phyloP scores from a whole-genome alignment of 2,329 filamentous ascomycete species.

The Sarocladium kiliense region DNA sequence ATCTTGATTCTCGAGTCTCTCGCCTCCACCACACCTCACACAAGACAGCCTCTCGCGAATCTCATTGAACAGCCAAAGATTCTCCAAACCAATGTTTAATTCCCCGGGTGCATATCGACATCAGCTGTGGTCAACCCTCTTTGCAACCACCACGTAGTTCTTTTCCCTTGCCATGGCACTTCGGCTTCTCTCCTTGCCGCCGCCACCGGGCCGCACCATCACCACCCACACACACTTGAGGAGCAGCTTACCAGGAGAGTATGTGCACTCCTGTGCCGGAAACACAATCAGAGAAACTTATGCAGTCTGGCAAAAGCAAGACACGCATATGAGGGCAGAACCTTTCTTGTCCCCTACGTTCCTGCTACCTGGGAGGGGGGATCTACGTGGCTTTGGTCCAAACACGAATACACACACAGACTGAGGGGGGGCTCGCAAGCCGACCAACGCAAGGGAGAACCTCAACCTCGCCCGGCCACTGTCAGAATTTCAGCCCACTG shows the following conservation, averaged over 20 bases:
- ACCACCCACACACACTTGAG: neutral
- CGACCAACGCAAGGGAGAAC: conserved; percentile 2
- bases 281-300: neutral
- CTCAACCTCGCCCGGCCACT: neutral
- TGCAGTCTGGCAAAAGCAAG: conserved; percentile 5
- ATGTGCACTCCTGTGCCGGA: neutral
- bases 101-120: conserved; percentile 8
- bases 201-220: conserved; percentile 3
- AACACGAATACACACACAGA: neutral
- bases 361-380: neutral
- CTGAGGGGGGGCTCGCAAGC: no score
- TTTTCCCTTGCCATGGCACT: no score
- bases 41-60: neutral
- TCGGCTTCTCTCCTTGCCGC: neutral
- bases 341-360: neutral
- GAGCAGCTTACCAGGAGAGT: neutral
- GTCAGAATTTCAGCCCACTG: neutral
- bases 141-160: conserved; percentile 4
- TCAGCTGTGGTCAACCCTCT: neutral
- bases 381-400: neutral
- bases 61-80: neutral
- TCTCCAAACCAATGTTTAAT: conserved; percentile 3
- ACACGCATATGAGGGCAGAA: neutral
- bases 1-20: conserved; percentile 3
- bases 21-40: neutral